Evolutionary conservation across 2,329 filamentous ascomycete species (phyloP), one percentile per base, ranked within the genome.

Genomic region (Sclerotinia glacialis): DNA sequence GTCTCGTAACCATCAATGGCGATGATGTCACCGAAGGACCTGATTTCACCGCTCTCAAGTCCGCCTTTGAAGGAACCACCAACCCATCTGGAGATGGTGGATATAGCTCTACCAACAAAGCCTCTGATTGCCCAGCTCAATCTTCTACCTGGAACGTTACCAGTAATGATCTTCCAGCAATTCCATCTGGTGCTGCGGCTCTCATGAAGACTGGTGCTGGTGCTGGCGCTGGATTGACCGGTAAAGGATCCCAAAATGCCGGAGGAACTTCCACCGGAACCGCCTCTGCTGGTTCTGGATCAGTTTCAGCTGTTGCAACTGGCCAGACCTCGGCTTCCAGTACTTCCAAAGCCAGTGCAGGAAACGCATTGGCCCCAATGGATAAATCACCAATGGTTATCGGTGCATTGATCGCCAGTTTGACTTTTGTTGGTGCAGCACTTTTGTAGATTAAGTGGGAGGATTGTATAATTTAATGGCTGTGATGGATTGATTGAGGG

Each of bases 61-160:
- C 72, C 37, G 80, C 80, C 37, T 79, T 81, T 67, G 69, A 75
- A 1, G 76, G 77, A 53, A 80, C 80, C 67, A 72, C 78, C 26
- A 75, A 79, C 71, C 84, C 84, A 64, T 73, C 72, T 53, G 83
- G 82, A 67, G 80, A 85, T 71, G 84, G 83, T 68, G 83, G 83
- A 67, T 83, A 82, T 77, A 81, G 81, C 65, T 56, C 69, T 21
- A 72, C 70, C 16, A 66, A 63, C 60, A 62, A 71, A 34, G 73
- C 80, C 11, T 80, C 78, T 61, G 59, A 76, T 23, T 85, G 83
- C 78, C 83, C 83, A 44, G 46, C 75, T 23, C 69, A 79, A 70
- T 79, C 78, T 70, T 70, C 73, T 64, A 80, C 78, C 68, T 85
- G 83, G 83, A 77, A 83, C 66, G 80, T 85, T 63, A 74, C 75